These are phyloP conservation scores for Neckera pumila DNA, from an alignment of 225 moss, liverwort and hornwort genomes.

Conservation along the genomic window DNA sequence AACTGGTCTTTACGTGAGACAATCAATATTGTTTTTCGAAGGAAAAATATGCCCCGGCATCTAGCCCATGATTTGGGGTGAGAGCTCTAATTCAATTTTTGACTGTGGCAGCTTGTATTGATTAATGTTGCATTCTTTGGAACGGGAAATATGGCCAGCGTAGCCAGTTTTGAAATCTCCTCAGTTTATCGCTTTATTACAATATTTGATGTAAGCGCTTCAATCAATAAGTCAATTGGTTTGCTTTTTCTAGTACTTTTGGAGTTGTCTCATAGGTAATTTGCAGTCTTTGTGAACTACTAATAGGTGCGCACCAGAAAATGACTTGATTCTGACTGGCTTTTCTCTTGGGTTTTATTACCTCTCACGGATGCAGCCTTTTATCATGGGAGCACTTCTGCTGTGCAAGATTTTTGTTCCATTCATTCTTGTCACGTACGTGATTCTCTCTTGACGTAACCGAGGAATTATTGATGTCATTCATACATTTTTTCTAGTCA, in stretches of 20 bases:
- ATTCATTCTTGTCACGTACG: no score
- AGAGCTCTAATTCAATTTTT: conserved; percentile 1
- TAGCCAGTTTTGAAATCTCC: conserved; percentile 98
- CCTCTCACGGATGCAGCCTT: neutral
- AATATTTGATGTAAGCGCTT: conserved; percentile 70
- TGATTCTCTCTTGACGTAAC: no score
- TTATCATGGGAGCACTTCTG: no score
- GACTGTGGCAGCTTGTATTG: conserved; percentile 61
- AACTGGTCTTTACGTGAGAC: neutral
- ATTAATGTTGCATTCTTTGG: conserved; percentile 97
- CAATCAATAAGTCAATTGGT: neutral
- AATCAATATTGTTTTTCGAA: neutral
- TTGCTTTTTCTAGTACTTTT: neutral
- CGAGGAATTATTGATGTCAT: no score
- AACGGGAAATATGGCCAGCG: conserved; percentile 93
- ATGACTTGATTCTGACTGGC: neutral
- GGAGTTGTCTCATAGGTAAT: neutral
- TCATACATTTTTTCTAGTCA: no score
- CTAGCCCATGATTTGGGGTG: neutral
- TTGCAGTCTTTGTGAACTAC: neutral
- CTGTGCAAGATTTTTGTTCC: no score
- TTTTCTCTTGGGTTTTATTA: neutral
- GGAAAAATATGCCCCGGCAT: neutral
- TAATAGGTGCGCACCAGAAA: neutral
- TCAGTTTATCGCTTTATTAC: conserved; percentile 98